phyloP scores from a whole-genome alignment of 768 basidiomycete genomes.

The Mrakia blollopis region DNA sequence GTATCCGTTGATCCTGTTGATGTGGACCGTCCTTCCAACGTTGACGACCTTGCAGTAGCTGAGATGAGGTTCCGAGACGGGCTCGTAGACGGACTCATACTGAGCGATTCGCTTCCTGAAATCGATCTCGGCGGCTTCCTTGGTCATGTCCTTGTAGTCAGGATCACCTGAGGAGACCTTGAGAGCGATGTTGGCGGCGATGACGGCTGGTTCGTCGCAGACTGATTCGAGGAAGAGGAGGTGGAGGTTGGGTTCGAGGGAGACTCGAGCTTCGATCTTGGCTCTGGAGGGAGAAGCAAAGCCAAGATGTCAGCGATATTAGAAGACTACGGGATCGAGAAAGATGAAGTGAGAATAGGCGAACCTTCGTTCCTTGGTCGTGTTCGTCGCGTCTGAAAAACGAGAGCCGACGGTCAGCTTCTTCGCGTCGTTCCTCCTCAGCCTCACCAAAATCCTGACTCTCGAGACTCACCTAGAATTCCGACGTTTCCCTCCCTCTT shows the following conservation, averaged over 20 bases:
- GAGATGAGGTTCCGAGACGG: conserved; percentile 77
- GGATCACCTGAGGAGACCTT: conserved; percentile 97
- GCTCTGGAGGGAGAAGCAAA: conserved; percentile 50
- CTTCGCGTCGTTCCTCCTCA: too few species aligned
- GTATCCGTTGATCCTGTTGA: conserved; percentile 78
- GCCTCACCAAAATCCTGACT: neutral
- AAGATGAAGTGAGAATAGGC: conserved; percentile 29
- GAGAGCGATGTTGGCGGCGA: conserved; percentile 91
- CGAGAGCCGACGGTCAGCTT: neutral
- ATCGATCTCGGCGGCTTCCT: conserved; percentile 78
- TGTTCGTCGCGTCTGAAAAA: conserved; percentile 86
- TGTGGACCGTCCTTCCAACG: conserved; percentile 80
- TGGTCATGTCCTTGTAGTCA: conserved; percentile 86
- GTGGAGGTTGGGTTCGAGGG: conserved; percentile 76
- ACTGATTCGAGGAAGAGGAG: conserved; percentile 92
- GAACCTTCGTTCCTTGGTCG: conserved; percentile 67
- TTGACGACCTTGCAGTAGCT: conserved; percentile 89
- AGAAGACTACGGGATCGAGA: too few species aligned
- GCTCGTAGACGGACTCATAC: conserved; percentile 94
- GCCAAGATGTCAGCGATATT: conserved; percentile 32
- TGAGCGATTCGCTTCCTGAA: conserved; percentile 84
- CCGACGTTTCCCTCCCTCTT: conserved; percentile 88
- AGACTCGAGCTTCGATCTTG: conserved; percentile 75
- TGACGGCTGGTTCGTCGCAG: conserved; percentile 88
- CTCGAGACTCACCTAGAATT: conserved; percentile 68